Evolutionary conservation across 495 filamentous ascomycete genomes (phyloP).

Genomic region (Pseudotulostoma volvatum): DNA sequence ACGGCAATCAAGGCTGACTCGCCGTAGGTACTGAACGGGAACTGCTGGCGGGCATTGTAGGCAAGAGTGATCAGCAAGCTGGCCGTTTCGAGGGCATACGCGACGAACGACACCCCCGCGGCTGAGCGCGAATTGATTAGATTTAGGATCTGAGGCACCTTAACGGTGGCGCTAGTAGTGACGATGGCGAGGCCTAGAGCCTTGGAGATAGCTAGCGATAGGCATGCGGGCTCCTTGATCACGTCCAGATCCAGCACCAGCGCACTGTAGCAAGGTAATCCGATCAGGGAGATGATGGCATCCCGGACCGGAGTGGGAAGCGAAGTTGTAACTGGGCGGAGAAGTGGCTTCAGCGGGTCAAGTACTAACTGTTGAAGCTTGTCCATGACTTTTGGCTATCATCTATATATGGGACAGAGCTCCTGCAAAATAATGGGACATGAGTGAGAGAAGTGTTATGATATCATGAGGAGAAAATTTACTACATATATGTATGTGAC

Average conservation of each 20-base stretch:
- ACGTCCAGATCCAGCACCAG: constrained; percentile 69
- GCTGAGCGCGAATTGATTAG: constrained; percentile 63
- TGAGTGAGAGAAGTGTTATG: no score
- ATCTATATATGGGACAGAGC: no score
- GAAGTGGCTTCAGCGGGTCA: constrained; percentile 42
- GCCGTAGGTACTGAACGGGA: constrained; percentile 91
- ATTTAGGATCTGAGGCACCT: constrained; percentile 91
- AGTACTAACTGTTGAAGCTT: constrained; percentile 34
- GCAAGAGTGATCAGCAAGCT: constrained; percentile 71
- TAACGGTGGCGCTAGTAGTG: constrained; percentile 72
- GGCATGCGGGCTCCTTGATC: constrained; percentile 49
- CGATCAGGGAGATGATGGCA: constrained; percentile 62
- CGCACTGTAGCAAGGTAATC: constrained; percentile 63
- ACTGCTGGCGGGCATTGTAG: constrained; percentile 78
- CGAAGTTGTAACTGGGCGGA: constrained; percentile 63
- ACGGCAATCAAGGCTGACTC: constrained; percentile 81
- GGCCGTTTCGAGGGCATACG: constrained; percentile 79
- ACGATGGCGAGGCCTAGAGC: constrained; percentile 86
- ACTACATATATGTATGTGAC: no score
- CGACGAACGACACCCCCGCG: constrained; percentile 70
- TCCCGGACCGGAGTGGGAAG: constrained; percentile 65
- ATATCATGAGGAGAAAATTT: no score
- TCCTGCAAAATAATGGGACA: no score
- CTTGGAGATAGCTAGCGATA: constrained; percentile 80
- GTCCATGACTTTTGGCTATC: no score